Percentiles rank a stretch among this genome's conserved stretches.
phyloP scores from a whole-genome alignment of 2,329 filamentous ascomycete genomes.

The Xylaria sp. region DNA sequence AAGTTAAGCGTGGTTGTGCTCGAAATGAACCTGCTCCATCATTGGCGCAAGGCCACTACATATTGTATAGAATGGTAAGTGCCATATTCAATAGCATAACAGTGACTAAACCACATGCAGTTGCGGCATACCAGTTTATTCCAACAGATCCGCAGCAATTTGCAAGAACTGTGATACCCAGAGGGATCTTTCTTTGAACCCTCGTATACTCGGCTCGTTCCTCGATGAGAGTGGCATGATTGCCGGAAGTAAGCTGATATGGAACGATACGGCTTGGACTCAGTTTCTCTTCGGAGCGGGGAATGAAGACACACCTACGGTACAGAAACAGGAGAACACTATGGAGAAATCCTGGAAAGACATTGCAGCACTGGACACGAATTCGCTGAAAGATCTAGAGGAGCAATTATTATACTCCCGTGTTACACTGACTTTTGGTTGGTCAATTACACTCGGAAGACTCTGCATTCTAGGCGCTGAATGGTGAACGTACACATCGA shows the following conservation, averaged over 20 bases:
- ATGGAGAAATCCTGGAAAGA: constrained; percentile 57
- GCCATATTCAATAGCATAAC: not conserved
- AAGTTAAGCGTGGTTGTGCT: constrained; percentile 52
- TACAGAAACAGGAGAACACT: constrained; percentile 49
- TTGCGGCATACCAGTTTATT: constrained; percentile 64
- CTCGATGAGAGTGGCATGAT: constrained; percentile 67
- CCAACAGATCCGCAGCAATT: constrained; percentile 55
- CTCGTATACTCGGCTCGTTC: constrained; percentile 54
- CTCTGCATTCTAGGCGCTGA: constrained; percentile 57
- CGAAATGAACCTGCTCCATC: constrained; percentile 47
- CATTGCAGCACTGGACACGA: constrained; percentile 50
- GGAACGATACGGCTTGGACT: constrained; percentile 63
- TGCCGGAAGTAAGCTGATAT: constrained; percentile 61
- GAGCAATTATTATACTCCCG: constrained; percentile 62
- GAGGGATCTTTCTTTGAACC: constrained; percentile 52
- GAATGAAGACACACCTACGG: not conserved
- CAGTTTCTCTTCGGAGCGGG: constrained; percentile 49
- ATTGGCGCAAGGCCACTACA: constrained; percentile 49
- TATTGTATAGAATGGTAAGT: constrained; percentile 57
- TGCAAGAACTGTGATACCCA: constrained; percentile 54
- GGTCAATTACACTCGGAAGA: constrained; percentile 55
- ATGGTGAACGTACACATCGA: constrained; percentile 45
- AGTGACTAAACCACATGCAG: constrained; percentile 44
- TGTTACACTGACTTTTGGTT: constrained; percentile 65
- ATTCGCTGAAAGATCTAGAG: constrained; percentile 60